Percentiles rank a stretch among this genome's conserved stretches.
Evolutionary conservation across 148 eudicot genomes (phyloP).

Genomic region (Rhododendron henanense): DNA sequence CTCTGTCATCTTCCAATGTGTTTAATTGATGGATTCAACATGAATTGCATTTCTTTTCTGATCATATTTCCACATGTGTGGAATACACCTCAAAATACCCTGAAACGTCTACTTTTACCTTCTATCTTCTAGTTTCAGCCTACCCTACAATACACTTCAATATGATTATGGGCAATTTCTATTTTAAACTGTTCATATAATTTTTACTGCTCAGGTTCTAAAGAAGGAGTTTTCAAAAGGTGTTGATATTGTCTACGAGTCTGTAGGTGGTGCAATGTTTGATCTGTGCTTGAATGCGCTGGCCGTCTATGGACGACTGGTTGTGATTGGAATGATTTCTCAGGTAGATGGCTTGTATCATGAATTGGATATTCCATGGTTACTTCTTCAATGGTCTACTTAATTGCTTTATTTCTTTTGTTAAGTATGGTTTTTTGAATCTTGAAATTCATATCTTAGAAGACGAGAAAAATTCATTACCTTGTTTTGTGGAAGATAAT

Average conservation of each 20-base stretch:
- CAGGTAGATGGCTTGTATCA: slow-evolving; percentile 49
- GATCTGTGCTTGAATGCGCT: slow-evolving; percentile 81
- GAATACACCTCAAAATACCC: neutral
- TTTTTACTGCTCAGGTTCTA: slow-evolving; percentile 50
- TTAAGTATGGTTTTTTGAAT: neutral
- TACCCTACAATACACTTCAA: neutral
- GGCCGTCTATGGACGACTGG: slow-evolving; percentile 73
- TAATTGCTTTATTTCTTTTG: neutral
- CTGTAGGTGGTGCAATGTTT: slow-evolving; percentile 94
- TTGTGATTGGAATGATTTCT: slow-evolving; percentile 98
- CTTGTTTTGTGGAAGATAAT: neutral
- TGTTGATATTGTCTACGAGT: slow-evolving; percentile 83
- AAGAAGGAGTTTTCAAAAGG: slow-evolving; percentile 85
- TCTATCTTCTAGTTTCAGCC: neutral
- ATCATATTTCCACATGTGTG: neutral
- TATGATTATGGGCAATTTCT: neutral
- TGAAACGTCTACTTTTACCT: neutral
- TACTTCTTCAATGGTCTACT: neutral
- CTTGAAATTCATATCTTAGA: neutral
- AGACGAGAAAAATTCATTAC: neutral
- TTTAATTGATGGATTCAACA: neutral
- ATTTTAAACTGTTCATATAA: neutral
- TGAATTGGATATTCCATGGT: slow-evolving; percentile 1
- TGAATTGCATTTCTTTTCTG: neutral
- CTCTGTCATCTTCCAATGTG: neutral